These are phyloP conservation scores for Alternaria consortialis DNA, from an alignment of 2,329 filamentous ascomycete genomes.

Conservation along the genomic window DNA sequence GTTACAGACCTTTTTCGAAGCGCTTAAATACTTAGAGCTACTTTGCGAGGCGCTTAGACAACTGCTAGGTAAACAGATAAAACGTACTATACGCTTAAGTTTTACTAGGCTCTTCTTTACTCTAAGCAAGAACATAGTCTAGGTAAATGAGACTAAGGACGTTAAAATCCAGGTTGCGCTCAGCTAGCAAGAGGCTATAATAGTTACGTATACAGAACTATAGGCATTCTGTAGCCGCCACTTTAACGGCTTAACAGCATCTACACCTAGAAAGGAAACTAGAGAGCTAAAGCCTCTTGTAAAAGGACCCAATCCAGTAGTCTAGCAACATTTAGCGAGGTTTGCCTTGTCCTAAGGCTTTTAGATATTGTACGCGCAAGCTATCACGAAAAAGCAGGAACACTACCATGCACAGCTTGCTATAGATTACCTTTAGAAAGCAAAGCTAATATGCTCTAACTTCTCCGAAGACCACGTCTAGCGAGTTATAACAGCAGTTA, in stretches of 20 bases:
- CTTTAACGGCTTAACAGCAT: slow-evolving; percentile 20
- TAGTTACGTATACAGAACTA: slow-evolving; percentile 19
- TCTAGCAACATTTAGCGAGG: slow-evolving; percentile 16
- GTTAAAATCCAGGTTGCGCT: slow-evolving; percentile 12
- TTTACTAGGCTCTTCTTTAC: slow-evolving; percentile 17
- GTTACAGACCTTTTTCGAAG: slow-evolving; percentile 27
- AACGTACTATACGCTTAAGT: slow-evolving; percentile 19
- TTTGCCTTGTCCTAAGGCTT: slow-evolving; percentile 15
- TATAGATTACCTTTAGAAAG: slow-evolving; percentile 22
- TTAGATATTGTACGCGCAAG: slow-evolving; percentile 7
- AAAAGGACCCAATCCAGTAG: slow-evolving; percentile 21
- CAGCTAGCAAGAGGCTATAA: slow-evolving; percentile 3
- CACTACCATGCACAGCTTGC: slow-evolving; percentile 14
- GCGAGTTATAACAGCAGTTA: slow-evolving; percentile 11
- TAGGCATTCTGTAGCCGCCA: slow-evolving; percentile 21
- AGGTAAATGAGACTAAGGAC: slow-evolving; percentile 14
- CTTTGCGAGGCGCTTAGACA: slow-evolving; percentile 21
- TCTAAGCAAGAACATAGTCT: slow-evolving; percentile 12
- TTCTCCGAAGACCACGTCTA: slow-evolving; percentile 14
- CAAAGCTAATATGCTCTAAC: slow-evolving; percentile 14
- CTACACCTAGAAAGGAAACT: slow-evolving; percentile 20
- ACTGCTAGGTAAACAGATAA: slow-evolving; percentile 19
- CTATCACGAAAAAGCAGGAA: slow-evolving; percentile 12
- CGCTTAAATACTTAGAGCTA: slow-evolving; percentile 26
- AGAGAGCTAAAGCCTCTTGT: slow-evolving; percentile 14